A percentile compares a stretch with the other conserved stretches of the same genome.
Evolutionary conservation across 129 eudicot species (phyloP).

Genomic region (Flaveria linearis): DNA sequence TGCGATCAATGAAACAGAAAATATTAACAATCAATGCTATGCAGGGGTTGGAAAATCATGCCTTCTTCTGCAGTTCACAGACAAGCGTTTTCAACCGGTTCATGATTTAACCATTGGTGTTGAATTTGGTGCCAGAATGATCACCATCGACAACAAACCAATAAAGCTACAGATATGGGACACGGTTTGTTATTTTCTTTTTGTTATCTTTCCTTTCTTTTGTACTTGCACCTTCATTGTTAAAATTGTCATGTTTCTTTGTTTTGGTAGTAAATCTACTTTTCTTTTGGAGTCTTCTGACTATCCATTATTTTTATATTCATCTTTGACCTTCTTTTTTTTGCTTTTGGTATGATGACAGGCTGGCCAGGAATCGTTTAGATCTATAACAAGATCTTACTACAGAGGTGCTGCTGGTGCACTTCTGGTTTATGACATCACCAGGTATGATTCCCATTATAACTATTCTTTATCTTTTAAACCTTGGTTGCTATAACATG

Average conservation of each 20-base stretch:
- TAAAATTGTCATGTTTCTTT: constrained; percentile 7
- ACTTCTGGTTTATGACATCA: constrained; percentile 92
- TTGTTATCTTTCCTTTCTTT: neutral
- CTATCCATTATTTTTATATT: neutral
- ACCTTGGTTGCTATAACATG: neutral
- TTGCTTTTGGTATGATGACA: constrained; percentile 29
- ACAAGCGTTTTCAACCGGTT: constrained; percentile 94
- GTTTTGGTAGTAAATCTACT: constrained; percentile 7
- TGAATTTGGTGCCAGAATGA: constrained; percentile 96
- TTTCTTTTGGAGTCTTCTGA: constrained; percentile 1
- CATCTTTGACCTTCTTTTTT: constrained; percentile 18
- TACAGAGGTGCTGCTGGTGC: constrained; percentile 99
- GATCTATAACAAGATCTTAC: constrained; percentile 94
- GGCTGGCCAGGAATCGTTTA: constrained; percentile 98
- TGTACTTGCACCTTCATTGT: neutral
- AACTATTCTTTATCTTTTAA: neutral
- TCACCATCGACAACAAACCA: constrained; percentile 81
- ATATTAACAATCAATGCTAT: constrained; percentile 1
- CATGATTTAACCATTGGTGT: constrained; percentile 95
- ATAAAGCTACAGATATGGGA: constrained; percentile 83
- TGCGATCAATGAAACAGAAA: neutral
- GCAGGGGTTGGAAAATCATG: constrained; percentile 66
- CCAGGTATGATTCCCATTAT: constrained; percentile 34
- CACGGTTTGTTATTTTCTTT: constrained; percentile 37
- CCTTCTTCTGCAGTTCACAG: constrained; percentile 94